Base-by-base conservation (phyloP, 257 asterid species). In the Ajuga chamaepitys region DNA sequence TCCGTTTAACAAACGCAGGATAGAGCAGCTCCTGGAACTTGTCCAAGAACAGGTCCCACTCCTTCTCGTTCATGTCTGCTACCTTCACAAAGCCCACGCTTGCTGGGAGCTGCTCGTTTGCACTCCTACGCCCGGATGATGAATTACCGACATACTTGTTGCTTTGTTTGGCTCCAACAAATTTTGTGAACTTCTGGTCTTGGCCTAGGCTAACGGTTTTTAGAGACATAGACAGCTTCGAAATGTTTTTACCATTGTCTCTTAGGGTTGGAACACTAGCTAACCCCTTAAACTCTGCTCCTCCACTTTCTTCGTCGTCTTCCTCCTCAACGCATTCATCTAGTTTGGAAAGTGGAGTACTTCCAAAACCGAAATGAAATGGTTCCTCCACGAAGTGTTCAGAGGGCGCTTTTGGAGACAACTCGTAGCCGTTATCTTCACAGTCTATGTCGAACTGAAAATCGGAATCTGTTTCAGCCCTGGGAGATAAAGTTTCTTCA, bases 81-180 rank as follows among this genome's bases (percentile, higher is more conserved):
- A 88, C 78, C 91, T 88, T 89, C 82, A 94, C 95, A 68, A 89
- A 94, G 82, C 82, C 83, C 7, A 54, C 80, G 37, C 96, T 86
- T 10, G 85, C 78, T 13, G 95, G 96, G 35, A 94, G 92, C 82
- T 90, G 99, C 72, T 88, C 99, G n/a, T 85, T 88, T 13, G 97
- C 99, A 37, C 99, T 93, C 69, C 96, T 78, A 67, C 82, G 91
- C 18, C 88, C 89, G 10, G 96, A 89, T 9, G 95, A 91, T 22
- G 95, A 82, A 58, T 73, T 80, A 7, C 80, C 58, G 67, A 74
- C 75, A 68, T 72, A 68, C 30, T 78, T 67, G 60, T 57, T 41
- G 42, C 75, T 85, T 5, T 82, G 82, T 66, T 82, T 82, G 8
- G 82, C 20, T 28, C 88, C 87, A 0, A 78, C 48, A 13, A 85